Evolutionary conservation across 108 stramenopile genomes (phyloP), one percentile per base, ranked within the genome.

Genomic region (Craspedostauros australis): DNA sequence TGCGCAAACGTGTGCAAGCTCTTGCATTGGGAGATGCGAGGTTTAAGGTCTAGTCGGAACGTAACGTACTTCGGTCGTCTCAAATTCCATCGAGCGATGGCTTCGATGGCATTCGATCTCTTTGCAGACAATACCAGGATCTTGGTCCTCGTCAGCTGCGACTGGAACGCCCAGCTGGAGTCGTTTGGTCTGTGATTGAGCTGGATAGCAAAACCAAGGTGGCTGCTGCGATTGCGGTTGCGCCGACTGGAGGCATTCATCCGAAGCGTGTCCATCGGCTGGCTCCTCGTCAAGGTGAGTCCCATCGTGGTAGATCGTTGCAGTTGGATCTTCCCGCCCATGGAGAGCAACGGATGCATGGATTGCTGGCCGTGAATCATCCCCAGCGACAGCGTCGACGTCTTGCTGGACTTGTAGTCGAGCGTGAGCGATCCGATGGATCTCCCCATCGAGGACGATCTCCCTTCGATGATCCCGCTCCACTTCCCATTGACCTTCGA

Each of bases 291-390:
- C n/a, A n/a, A n/a, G 15, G 52, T 54, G 26, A 56, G 46, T n/a
- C 66, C 66, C 1, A 68, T 21, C 7, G 23, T 32, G 20, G 58
- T 47, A 3, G 58, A 57, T 9, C 39, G 32, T 5, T 53, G 43
- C 5, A 41, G 15, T n/a, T 54, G 29, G 15, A 54, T 12, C 4
- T 43, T 39, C 5, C 54, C 51, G 3, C 66, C 66, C 16, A 68
- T 24, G 3, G 15, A 60, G 42, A 68, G 30, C 7, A 68, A 40
- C n/a, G 57, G 57, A 28, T 68, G 36, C 14, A 31, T 38, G 3
- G 30, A 27, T 43, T 68, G 46, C 25, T 38, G 48, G n/a, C 58
- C 66, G 46, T 52, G 54, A 46, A 39, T 68, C 57, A 60, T 54
- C 54, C 66, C 66, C 7, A 60, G 15, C 2, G 66, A 52, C 6